These are phyloP conservation scores for Epithele typhae DNA, from an alignment of 768 basidiomycete species.

Conservation along the genomic window DNA sequence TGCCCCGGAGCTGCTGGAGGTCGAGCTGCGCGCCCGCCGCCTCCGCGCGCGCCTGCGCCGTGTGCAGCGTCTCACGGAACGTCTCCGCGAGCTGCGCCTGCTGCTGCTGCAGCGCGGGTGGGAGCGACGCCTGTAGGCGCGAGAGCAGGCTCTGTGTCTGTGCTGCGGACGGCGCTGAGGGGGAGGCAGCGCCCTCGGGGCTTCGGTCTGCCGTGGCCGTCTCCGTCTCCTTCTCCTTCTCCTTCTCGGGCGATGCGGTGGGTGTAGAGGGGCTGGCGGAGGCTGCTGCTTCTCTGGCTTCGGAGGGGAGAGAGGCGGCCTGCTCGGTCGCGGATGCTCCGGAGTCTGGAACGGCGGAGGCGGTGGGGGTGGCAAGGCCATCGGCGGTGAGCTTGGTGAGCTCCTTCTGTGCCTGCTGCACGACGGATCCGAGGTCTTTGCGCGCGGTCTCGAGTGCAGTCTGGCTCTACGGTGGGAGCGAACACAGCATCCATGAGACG, in stretches of 20 bases:
- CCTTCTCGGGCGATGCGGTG: slow-evolving; percentile 7
- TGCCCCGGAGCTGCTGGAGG: slow-evolving; percentile 60
- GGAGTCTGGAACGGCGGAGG: slow-evolving; percentile 13
- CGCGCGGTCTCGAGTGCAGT: slow-evolving; percentile 61
- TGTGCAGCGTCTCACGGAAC: slow-evolving; percentile 38
- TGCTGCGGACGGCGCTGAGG: slow-evolving; percentile 7
- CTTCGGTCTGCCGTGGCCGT: no score
- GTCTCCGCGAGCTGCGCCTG: slow-evolving; percentile 63
- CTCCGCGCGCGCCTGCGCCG: slow-evolving; percentile 38
- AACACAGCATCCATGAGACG: background rate
- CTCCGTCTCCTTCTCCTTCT: slow-evolving; percentile 1
- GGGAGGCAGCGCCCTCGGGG: no score
- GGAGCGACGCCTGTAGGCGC: slow-evolving; percentile 69
- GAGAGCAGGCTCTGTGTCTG: slow-evolving; percentile 49
- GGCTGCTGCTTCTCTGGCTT: slow-evolving; percentile 10
- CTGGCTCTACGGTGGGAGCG: slow-evolving; percentile 49
- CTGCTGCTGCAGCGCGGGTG: slow-evolving; percentile 66
- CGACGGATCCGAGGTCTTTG: slow-evolving; percentile 69
- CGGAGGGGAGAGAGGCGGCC: slow-evolving; percentile 20
- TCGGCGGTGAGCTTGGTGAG: slow-evolving; percentile 55
- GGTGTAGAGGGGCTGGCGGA: background rate
- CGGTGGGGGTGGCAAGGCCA: slow-evolving; percentile 12
- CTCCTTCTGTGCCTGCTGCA: slow-evolving; percentile 77
- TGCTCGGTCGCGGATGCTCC: slow-evolving; percentile 6
- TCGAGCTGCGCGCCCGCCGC: slow-evolving; percentile 43